Conservation (phyloP, 1,139 yeast species). For the Blastobotrys serpentis region DNA sequence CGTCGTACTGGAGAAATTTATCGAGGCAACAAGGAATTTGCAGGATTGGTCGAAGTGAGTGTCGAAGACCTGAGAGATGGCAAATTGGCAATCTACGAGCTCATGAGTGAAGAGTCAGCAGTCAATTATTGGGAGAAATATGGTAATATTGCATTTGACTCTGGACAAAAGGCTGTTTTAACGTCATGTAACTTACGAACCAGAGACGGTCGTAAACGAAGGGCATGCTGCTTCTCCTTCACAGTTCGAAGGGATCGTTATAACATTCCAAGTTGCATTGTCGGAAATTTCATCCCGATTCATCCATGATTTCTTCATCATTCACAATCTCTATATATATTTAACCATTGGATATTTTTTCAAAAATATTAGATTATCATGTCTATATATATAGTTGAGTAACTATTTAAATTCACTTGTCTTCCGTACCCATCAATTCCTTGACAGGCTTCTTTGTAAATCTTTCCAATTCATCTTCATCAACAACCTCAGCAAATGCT, state of each 20-base stretch:
- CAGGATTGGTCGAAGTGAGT: conserved; percentile 86
- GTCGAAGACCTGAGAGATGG: conserved; percentile 94
- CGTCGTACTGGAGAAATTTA: conserved; percentile 95
- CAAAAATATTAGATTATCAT: conserved; percentile 1
- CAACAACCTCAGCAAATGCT: conserved; percentile 78
- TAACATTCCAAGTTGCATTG: conserved; percentile 94
- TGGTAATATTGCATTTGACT: conserved; percentile 94
- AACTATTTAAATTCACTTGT: background rate
- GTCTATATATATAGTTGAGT: background rate
- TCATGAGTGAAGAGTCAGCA: conserved; percentile 95
- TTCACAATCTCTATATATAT: too few relatives aligned
- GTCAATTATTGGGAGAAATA: conserved; percentile 99
- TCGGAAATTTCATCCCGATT: conserved; percentile 92
- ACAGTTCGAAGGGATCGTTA: conserved; percentile 91
- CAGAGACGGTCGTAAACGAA: conserved; percentile 74
- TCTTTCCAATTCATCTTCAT: conserved; percentile 54
- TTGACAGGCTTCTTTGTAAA: conserved; percentile 41
- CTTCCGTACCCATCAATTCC: conserved; percentile 15
- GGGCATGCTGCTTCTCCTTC: conserved; percentile 90
- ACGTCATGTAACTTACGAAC: conserved; percentile 89
- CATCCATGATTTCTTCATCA: conserved; percentile 45
- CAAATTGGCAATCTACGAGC: conserved; percentile 84
- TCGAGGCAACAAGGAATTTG: conserved; percentile 94
- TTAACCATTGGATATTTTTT: too few relatives aligned
- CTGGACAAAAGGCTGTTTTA: conserved; percentile 91